Evolutionary conservation across 2,329 filamentous ascomycete species (phyloP), one percentile per base, ranked within the genome.

Genomic region (Acrodontium crateriforme): DNA sequence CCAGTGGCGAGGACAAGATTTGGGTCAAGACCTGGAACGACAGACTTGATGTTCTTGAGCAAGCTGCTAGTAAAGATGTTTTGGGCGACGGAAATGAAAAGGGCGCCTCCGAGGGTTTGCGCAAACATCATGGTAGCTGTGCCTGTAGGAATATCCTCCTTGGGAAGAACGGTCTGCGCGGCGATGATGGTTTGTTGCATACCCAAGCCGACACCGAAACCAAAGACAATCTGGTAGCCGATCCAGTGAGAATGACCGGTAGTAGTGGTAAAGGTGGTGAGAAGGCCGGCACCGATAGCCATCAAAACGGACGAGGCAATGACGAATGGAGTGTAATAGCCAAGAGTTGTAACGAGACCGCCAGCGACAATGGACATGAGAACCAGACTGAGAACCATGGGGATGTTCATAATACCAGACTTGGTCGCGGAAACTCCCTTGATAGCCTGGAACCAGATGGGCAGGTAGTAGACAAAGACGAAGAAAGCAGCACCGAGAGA

Each of bases 321-420:
- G 46, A 64, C 56, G 42, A 65, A 65, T 2, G 61, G 61, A 0
- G 60, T 62, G 49, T 65, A 64, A 50, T 64, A 64, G 22, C 62
- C 62, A 13, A 60, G 30, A 2, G 42, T 35, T 3, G 57, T 60
- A 27, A 63, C 52, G 13, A 46, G 22, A 18, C 39, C 46, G 25
- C 60, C 61, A 13, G 46, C 40, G 14, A 54, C 18, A 36, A 63
- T 50, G 28, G 56, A 58, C 30, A 59, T 35, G 41, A 63, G 34
- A 37, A 64, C 59, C 16, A 62, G 45, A 17, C 52, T 52, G 15
- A 65, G 52, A 27, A 64, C 56, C 29, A 61, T 48, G 9, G 61
- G 60, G 4, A 65, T 46, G 33, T 61, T 62, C 49, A 58, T 57
- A 37, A 65, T 62, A 12, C 60, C 61, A 14, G 60, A 63, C 22